These are phyloP conservation scores for Penicillium expansum DNA, from an alignment of 2,329 filamentous ascomycete species.

Conservation along the genomic window DNA sequence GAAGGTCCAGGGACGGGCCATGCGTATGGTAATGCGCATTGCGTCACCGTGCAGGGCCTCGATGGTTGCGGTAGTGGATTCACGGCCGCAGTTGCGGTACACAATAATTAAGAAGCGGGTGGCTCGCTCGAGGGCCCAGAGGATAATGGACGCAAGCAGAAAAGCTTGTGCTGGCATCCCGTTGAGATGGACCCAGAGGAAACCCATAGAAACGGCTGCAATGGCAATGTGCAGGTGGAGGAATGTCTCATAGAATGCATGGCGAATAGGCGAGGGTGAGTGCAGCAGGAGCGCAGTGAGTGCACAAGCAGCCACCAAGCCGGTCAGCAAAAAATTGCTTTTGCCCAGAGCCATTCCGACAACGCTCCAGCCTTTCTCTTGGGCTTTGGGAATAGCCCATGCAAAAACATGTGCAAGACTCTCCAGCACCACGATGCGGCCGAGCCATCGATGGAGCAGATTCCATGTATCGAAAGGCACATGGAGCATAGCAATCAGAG, in stretches of 20 bases:
- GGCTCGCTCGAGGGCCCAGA: conserved; percentile 73
- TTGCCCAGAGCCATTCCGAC: conserved; percentile 30
- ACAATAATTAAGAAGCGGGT: conserved; percentile 62
- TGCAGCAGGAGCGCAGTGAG: conserved; percentile 67
- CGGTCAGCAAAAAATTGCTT: conserved; percentile 39
- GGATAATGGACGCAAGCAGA: conserved; percentile 67
- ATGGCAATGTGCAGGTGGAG: conserved; percentile 79
- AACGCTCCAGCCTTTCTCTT: conserved; percentile 39
- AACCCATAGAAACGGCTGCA: conserved; percentile 64
- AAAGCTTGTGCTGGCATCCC: conserved; percentile 68
- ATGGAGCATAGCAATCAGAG: conserved; percentile 42
- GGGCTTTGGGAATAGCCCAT: conserved; percentile 70
- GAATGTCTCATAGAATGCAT: conserved; percentile 95
- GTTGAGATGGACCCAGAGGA: conserved; percentile 76
- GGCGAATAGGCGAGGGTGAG: conserved; percentile 70
- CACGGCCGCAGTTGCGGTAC: conserved; percentile 60
- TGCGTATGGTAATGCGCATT: conserved; percentile 66
- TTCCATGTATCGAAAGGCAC: conserved; percentile 47
- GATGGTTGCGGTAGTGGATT: conserved; percentile 63
- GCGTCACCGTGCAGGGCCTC: conserved; percentile 69
- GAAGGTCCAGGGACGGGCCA: conserved; percentile 65
- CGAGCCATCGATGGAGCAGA: conserved; percentile 75
- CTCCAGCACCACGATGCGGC: conserved; percentile 68
- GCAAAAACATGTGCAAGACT: conserved; percentile 66
- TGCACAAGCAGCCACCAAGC: conserved; percentile 50